A percentile compares a stretch with the other conserved stretches of the same genome.
Conservation (phyloP, 2,329 filamentous ascomycete species). For the Colletotrichum godetiae region DNA sequence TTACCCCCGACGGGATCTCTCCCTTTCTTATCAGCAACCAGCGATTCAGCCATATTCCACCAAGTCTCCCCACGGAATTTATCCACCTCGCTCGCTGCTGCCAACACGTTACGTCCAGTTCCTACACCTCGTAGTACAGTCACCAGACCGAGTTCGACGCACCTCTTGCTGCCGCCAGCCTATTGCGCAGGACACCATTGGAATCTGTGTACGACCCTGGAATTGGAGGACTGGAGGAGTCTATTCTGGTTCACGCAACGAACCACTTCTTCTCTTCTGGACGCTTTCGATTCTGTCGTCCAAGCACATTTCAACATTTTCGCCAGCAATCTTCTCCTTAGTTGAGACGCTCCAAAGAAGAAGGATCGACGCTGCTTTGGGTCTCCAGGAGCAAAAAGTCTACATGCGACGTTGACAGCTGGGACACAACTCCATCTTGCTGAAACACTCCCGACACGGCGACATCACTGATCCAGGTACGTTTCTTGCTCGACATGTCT, state of each 20-base stretch:
- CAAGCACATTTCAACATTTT: neutral
- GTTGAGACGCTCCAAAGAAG: neutral
- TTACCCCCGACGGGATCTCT: conserved; percentile 7
- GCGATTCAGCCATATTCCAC: conserved; percentile 6
- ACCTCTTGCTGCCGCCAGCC: conserved; percentile 41
- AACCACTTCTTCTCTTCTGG: neutral
- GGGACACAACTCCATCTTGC: conserved; percentile 12
- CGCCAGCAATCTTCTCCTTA: neutral
- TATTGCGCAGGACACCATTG: conserved; percentile 42
- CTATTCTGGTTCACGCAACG: neutral
- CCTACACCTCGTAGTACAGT: conserved; percentile 1
- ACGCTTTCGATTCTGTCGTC: neutral
- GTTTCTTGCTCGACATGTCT: conserved; percentile 10
- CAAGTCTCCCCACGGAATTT: neutral
- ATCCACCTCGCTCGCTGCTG: neutral
- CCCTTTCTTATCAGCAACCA: conserved; percentile 22
- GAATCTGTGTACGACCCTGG: conserved; percentile 36
- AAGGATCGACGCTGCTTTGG: conserved; percentile 13
- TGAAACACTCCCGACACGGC: conserved; percentile 36
- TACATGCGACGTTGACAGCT: conserved; percentile 27
- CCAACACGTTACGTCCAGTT: conserved; percentile 4
- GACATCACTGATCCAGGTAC: conserved; percentile 23
- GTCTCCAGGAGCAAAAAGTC: neutral
- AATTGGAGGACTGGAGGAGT: neutral
- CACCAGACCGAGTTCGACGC: conserved; percentile 29